phyloP scores from a whole-genome alignment of 1,139 yeast species.

The Ogataea hybrid region DNA sequence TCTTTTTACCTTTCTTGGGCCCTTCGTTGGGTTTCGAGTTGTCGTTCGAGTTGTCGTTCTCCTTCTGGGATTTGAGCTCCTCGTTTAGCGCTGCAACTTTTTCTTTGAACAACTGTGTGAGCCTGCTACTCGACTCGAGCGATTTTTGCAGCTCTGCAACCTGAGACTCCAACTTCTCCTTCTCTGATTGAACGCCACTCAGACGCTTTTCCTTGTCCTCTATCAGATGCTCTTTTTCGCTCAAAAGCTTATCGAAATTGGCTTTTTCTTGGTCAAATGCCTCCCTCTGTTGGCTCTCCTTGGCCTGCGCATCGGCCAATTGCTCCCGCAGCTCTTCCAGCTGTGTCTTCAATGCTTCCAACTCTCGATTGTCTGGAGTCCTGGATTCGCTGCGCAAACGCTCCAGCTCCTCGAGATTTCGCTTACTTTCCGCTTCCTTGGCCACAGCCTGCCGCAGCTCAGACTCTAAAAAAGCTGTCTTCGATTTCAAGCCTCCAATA shows the following conservation, averaged over 20 bases:
- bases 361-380: background rate
- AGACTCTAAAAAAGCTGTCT: constrained; percentile 53
- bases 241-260: background rate
- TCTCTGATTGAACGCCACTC: constrained; percentile 3
- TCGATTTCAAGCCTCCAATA: constrained; percentile 59
- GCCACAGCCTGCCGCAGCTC: constrained; percentile 36
- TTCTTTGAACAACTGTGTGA: too few relatives aligned
- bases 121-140: too few relatives aligned
- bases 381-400: background rate
- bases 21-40: too few relatives aligned
- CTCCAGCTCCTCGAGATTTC: constrained; percentile 8
- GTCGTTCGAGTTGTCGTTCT: too few relatives aligned
- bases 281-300: background rate
- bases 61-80: too few relatives aligned
- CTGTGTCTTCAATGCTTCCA: background rate
- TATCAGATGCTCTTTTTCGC: background rate
- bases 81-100: too few relatives aligned
- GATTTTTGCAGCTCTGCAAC: constrained; percentile 17
- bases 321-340: background rate
- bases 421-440: constrained; percentile 16
- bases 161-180: constrained; percentile 2
- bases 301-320: background rate
- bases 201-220: constrained; percentile 1
- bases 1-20: too few relatives aligned
- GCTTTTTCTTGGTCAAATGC: background rate